Percentiles rank a stretch among this genome's conserved stretches.
These are phyloP conservation scores for Dendrothele bispora DNA, from an alignment of 768 basidiomycete species.

Conservation along the genomic window DNA sequence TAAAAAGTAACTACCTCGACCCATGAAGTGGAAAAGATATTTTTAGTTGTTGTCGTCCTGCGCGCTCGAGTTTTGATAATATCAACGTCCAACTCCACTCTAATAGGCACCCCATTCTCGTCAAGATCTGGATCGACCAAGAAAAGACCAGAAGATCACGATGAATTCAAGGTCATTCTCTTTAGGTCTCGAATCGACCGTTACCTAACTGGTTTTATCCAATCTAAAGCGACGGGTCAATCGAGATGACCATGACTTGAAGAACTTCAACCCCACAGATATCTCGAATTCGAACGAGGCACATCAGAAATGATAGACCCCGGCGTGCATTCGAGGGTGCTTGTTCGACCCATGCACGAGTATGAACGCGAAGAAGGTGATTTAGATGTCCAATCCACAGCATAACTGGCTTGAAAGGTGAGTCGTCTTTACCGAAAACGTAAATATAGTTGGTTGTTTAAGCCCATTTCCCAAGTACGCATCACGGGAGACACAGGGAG, in stretches of 20 bases:
- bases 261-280: conserved; percentile 53
- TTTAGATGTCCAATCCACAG: too few species aligned
- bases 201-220: too few species aligned
- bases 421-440: too few species aligned
- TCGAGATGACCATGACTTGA: conserved; percentile 29
- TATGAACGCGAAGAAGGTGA: conserved; percentile 63
- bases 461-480: too few species aligned
- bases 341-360: conserved; percentile 43
- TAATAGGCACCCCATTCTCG: background rate
- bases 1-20: too few species aligned
- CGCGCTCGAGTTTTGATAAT: too few species aligned
- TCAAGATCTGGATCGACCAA: background rate
- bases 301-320: conserved; percentile 47
- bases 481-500: too few species aligned
- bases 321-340: conserved; percentile 47
- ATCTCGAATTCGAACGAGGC: conserved; percentile 63
- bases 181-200: too few species aligned
- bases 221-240: background rate
- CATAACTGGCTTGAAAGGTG: too few species aligned
- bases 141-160: background rate
- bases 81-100: background rate
- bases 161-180: background rate
- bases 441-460: too few species aligned
- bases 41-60: too few species aligned
- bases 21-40: too few species aligned